These are phyloP conservation scores for Penicillium sp. DNA, from an alignment of 2,329 filamentous ascomycete genomes.

Conservation along the genomic window DNA sequence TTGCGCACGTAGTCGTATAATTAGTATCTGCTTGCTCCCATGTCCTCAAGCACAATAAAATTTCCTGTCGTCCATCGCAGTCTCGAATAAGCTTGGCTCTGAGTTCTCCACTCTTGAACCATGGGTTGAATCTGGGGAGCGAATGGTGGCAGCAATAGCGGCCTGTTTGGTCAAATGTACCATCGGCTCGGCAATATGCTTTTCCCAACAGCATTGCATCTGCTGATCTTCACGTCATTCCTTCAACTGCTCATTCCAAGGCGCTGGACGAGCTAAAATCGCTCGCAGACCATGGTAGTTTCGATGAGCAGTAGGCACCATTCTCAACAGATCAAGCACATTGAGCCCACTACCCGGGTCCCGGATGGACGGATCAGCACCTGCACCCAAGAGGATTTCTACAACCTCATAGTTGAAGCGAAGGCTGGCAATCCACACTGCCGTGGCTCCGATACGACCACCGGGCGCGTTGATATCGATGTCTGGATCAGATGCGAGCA, in stretches of 20 bases:
- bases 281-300: slow-evolving; percentile 8
- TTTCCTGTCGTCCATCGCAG: neutral
- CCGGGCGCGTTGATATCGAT: slow-evolving; percentile 22
- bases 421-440: slow-evolving; percentile 19
- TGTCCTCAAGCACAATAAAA: too few species aligned
- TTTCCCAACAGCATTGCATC: neutral
- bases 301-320: neutral
- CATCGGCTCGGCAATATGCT: neutral
- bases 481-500: slow-evolving; percentile 15
- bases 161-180: neutral
- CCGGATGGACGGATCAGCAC: slow-evolving; percentile 19
- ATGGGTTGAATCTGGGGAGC: neutral
- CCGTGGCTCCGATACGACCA: slow-evolving; percentile 17
- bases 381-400: slow-evolving; percentile 18
- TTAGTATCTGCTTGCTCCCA: neutral
- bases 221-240: neutral
- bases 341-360: slow-evolving; percentile 13
- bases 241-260: slow-evolving; percentile 1
- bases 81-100: neutral
- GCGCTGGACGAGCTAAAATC: slow-evolving; percentile 7
- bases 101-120: neutral
- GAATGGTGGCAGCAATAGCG: neutral
- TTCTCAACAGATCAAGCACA: slow-evolving; percentile 11
- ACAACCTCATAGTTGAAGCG: slow-evolving; percentile 17
- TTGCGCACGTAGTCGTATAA: neutral